Percentiles rank a stretch among this genome's conserved stretches.
phyloP scores from a whole-genome alignment of 106 monocot species.

The Alisma plantagoaquatica region DNA sequence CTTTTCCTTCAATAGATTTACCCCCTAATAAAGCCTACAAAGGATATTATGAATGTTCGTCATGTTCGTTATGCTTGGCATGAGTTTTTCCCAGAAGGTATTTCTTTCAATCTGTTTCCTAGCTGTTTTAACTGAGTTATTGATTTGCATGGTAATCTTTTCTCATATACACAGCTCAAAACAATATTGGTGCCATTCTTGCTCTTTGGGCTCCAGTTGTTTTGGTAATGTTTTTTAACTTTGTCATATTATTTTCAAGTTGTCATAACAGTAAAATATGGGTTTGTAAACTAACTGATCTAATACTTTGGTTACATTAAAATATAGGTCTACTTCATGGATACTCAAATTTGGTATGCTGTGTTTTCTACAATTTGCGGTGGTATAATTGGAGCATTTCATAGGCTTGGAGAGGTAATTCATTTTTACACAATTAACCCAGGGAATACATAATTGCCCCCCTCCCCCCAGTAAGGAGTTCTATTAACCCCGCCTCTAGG shows the following conservation, averaged over 20 bases:
- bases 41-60: slow-evolving; percentile 86
- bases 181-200: slow-evolving; percentile 75
- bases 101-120: neutral
- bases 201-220: slow-evolving; percentile 90
- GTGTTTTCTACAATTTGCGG: slow-evolving; percentile 94
- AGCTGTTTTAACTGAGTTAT: neutral
- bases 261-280: no score
- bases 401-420: slow-evolving; percentile 83
- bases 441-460: no score
- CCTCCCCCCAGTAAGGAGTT: no score
- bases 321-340: slow-evolving; percentile 96
- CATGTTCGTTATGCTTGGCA: slow-evolving; percentile 90
- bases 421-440: neutral
- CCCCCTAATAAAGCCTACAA: slow-evolving; percentile 85
- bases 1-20: slow-evolving; percentile 86
- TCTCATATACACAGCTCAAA: slow-evolving; percentile 41
- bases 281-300: neutral
- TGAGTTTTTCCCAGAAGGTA: slow-evolving; percentile 96
- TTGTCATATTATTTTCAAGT: no score
- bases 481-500: no score
- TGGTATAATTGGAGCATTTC: slow-evolving; percentile 89
- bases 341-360: slow-evolving; percentile 99
- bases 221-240: slow-evolving; percentile 40
- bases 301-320: neutral
- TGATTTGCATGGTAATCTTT: neutral